A percentile compares a stretch with the other conserved stretches of the same genome.
Evolutionary conservation across 208 protist genomes (phyloP).

Genomic region (Tritrichomonas foetus): DNA sequence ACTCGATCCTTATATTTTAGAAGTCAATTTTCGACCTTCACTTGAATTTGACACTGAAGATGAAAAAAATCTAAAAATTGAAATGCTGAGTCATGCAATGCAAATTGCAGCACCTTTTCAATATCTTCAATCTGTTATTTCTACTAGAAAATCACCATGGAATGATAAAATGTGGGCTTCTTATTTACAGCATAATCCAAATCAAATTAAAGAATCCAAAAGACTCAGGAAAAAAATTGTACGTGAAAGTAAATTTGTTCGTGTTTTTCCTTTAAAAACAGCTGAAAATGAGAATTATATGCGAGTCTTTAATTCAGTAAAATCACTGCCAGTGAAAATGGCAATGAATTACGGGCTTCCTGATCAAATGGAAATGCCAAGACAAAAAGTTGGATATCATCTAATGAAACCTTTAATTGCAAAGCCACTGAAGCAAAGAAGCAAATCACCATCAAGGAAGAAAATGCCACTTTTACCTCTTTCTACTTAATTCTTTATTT

Average conservation of each 20-base stretch:
- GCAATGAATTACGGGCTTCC: neutral
- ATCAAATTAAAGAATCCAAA: neutral
- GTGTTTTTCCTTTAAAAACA: neutral
- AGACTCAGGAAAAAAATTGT: neutral
- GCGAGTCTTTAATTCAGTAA: neutral
- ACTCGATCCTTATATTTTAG: conserved; percentile 81
- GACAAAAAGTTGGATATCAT: neutral
- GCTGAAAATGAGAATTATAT: neutral
- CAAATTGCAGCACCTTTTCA: neutral
- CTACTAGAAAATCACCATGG: neutral
- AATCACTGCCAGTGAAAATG: neutral
- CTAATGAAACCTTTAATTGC: neutral
- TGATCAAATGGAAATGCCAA: neutral
- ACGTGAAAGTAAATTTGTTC: neutral
- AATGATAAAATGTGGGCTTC: neutral
- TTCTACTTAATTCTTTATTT: too few relatives aligned
- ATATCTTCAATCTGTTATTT: neutral
- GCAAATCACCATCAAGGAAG: conserved; percentile 20
- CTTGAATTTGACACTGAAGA: conserved; percentile 54
- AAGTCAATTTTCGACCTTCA: conserved; percentile 89
- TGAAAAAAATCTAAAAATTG: neutral
- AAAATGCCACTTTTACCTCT: neutral
- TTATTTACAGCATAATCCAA: neutral
- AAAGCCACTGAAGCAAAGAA: neutral
- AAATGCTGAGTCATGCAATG: neutral